Conservation (phyloP, 2,329 filamentous ascomycete species). For the Aschersonia sp. region DNA sequence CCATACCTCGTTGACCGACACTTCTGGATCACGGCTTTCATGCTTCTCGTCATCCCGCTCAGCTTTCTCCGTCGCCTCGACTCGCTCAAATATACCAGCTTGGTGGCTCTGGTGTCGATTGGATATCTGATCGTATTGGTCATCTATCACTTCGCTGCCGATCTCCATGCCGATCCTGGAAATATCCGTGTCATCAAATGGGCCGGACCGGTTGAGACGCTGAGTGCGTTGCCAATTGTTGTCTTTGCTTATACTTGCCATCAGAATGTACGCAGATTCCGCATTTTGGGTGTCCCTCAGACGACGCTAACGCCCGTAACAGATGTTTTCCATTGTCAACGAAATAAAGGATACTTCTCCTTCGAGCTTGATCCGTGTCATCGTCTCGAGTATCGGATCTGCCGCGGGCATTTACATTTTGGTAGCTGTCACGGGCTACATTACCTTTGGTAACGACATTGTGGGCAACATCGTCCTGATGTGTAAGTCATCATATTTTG, state of each 20-base stretch:
- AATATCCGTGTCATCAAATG: constrained; percentile 64
- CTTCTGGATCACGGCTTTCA: constrained; percentile 97
- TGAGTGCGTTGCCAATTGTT: constrained; percentile 85
- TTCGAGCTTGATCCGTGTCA: constrained; percentile 57
- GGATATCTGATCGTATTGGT: constrained; percentile 88
- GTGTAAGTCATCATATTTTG: constrained; percentile 40
- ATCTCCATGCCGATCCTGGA: constrained; percentile 60
- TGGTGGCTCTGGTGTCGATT: constrained; percentile 83
- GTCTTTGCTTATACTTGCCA: constrained; percentile 99
- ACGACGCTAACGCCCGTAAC: constrained; percentile 10
- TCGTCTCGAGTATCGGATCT: constrained; percentile 72
- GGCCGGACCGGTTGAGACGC: constrained; percentile 61
- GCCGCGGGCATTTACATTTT: constrained; percentile 80
- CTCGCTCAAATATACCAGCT: constrained; percentile 92
- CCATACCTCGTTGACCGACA: constrained; percentile 76
- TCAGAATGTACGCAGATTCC: constrained; percentile 57
- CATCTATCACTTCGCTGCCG: constrained; percentile 78
- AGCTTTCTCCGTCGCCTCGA: constrained; percentile 85
- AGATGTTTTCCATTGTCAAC: constrained; percentile 99
- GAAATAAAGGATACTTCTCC: constrained; percentile 81
- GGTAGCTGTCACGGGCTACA: constrained; percentile 87
- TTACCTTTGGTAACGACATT: constrained; percentile 86
- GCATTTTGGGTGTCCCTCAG: neutral
- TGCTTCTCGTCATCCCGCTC: constrained; percentile 89
- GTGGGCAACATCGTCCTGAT: constrained; percentile 88